A percentile compares a stretch with the other conserved stretches of the same genome.
Conservation (phyloP, 192 early-diverging fungal genomes). For the Phycomyces blakesleeanus region DNA sequence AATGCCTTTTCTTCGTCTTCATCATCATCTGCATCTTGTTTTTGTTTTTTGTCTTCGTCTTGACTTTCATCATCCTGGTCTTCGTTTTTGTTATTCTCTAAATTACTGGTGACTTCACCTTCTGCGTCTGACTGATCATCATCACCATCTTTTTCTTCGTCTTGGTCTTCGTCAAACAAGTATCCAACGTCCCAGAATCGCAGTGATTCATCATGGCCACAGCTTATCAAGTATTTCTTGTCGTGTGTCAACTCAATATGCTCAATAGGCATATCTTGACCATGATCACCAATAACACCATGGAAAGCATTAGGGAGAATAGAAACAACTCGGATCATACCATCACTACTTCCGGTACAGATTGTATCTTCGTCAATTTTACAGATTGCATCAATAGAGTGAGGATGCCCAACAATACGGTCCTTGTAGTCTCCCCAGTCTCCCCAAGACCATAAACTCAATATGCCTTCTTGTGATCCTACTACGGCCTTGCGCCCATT, state of each 20-base stretch:
- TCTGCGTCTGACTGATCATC: slow-evolving; percentile 43
- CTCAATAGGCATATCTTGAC: slow-evolving; percentile 85
- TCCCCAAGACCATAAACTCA: slow-evolving; percentile 86
- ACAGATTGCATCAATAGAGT: slow-evolving; percentile 81
- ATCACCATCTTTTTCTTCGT: slow-evolving; percentile 45
- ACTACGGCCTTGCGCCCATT: slow-evolving; percentile 81
- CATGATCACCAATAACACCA: slow-evolving; percentile 85
- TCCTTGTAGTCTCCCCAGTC: slow-evolving; percentile 93
- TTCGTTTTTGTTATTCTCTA: slow-evolving; percentile 21
- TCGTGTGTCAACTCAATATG: slow-evolving; percentile 68
- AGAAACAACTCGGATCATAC: slow-evolving; percentile 78
- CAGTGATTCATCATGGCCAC: slow-evolving; percentile 83
- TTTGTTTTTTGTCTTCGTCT: not conserved
- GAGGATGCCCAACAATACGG: slow-evolving; percentile 92
- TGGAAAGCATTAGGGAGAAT: slow-evolving; percentile 90
- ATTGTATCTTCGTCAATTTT: slow-evolving; percentile 82
- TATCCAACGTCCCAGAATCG: slow-evolving; percentile 85
- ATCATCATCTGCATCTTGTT: not conserved
- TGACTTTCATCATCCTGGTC: not conserved
- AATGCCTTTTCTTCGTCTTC: not conserved
- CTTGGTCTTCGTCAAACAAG: slow-evolving; percentile 47
- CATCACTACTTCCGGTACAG: slow-evolving; percentile 90
- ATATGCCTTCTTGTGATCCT: slow-evolving; percentile 84
- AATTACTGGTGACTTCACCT: slow-evolving; percentile 14
- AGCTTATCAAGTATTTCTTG: slow-evolving; percentile 71